These are phyloP conservation scores for Dalechampia spathulata DNA, from an alignment of 441 rosid species.

Conservation along the genomic window DNA sequence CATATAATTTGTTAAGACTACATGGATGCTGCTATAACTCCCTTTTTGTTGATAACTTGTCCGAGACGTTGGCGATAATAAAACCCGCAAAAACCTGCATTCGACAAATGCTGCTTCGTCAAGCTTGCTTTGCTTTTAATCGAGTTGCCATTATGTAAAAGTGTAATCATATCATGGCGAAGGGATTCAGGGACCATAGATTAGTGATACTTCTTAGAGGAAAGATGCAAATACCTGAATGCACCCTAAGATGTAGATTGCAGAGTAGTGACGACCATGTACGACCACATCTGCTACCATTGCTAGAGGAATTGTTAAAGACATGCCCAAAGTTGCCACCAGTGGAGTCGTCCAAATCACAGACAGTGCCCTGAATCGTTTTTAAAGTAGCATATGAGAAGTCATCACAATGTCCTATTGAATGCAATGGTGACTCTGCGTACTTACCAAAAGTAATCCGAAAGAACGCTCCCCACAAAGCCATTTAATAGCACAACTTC, in stretches of 20 bases:
- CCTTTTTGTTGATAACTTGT: slow-evolving; percentile 23
- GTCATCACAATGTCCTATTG: neutral
- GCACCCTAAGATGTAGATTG: slow-evolving; percentile 62
- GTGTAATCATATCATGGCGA: neutral
- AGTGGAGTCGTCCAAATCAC: slow-evolving; percentile 90
- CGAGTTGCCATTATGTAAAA: too few species aligned
- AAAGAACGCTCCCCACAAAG: slow-evolving; percentile 44
- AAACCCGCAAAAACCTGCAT: slow-evolving; percentile 58
- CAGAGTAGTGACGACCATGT: slow-evolving; percentile 63
- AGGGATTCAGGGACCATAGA: too few species aligned
- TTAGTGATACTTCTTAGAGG: too few species aligned
- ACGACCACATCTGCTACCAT: slow-evolving; percentile 80
- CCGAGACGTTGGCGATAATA: slow-evolving; percentile 36
- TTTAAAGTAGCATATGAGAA: neutral
- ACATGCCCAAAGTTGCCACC: slow-evolving; percentile 74
- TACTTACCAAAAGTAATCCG: slow-evolving; percentile 56
- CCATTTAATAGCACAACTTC: slow-evolving; percentile 45
- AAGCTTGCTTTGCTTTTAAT: neutral
- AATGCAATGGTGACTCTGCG: neutral
- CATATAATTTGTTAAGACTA: too few species aligned
- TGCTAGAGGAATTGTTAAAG: slow-evolving; percentile 77
- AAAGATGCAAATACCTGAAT: slow-evolving; percentile 39
- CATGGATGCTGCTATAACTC: slow-evolving; percentile 17
- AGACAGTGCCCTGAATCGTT: slow-evolving; percentile 62
- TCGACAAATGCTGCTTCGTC: neutral